Evolutionary conservation across 2,329 filamentous ascomycete genomes (phyloP).

Genomic region (Aspergillus latus): DNA sequence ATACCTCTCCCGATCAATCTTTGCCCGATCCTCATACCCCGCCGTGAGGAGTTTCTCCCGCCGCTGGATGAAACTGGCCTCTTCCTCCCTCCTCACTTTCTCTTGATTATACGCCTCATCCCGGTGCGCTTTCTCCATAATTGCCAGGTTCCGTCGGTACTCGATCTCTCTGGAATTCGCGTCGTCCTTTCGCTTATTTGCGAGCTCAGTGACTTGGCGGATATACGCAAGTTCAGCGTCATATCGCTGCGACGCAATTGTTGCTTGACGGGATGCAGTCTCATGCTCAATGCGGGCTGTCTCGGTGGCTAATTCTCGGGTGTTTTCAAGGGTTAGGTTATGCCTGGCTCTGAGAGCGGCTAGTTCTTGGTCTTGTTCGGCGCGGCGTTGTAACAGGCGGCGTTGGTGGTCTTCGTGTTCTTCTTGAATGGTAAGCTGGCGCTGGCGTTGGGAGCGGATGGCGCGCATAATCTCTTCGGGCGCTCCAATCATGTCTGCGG

Average conservation of each 20-base stretch:
- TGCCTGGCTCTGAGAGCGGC: not conserved
- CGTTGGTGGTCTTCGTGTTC: slow-evolving; percentile 13
- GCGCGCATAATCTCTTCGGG: slow-evolving; percentile 6
- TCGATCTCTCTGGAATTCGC: slow-evolving; percentile 7
- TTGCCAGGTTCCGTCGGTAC: slow-evolving; percentile 1
- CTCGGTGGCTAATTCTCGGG: not conserved
- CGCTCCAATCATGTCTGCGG: slow-evolving; percentile 6
- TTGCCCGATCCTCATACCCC: slow-evolving; percentile 7
- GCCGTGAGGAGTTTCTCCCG: slow-evolving; percentile 9
- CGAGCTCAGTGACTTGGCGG: slow-evolving; percentile 6
- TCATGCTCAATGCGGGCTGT: slow-evolving; percentile 7
- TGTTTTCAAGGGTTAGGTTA: not conserved
- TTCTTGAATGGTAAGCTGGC: not conserved
- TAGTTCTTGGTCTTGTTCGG: slow-evolving; percentile 5
- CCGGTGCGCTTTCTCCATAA: slow-evolving; percentile 5
- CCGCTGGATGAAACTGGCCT: not conserved
- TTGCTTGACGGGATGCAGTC: slow-evolving; percentile 4
- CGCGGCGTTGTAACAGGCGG: slow-evolving; percentile 3
- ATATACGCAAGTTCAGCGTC: slow-evolving; percentile 11
- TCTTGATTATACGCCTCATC: slow-evolving; percentile 6
- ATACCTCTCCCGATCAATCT: slow-evolving; percentile 9
- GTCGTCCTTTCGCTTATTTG: slow-evolving; percentile 8
- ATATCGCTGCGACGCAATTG: slow-evolving; percentile 7
- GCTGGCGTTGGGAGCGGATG: slow-evolving; percentile 1
- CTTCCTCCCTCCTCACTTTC: slow-evolving; percentile 11